Evolutionary conservation across 2,329 filamentous ascomycete genomes (phyloP).

Genomic region (Aspergillus alliaceus): DNA sequence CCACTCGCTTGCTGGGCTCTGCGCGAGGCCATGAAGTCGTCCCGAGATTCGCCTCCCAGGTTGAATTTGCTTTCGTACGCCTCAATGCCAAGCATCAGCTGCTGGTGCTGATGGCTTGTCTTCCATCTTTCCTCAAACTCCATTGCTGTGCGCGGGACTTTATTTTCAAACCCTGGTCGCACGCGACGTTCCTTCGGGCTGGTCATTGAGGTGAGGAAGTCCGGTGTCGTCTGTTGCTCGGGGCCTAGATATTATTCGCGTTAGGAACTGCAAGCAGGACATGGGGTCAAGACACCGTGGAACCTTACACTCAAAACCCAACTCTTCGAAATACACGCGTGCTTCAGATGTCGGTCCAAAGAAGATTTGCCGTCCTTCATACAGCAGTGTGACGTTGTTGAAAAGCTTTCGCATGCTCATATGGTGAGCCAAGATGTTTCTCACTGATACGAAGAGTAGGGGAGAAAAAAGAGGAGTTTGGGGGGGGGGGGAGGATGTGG

Average conservation of each 20-base stretch:
- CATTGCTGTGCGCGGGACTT: constrained; percentile 64
- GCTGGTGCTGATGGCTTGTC: constrained; percentile 45
- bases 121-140: constrained; percentile 62
- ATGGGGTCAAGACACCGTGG: too few species aligned
- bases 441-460: too few species aligned
- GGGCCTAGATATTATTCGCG: too few species aligned
- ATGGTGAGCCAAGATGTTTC: too few species aligned
- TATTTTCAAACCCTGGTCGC: constrained; percentile 57
- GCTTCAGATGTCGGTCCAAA: constrained; percentile 63
- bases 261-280: too few species aligned
- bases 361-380: constrained; percentile 72
- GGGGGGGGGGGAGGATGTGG: too few species aligned
- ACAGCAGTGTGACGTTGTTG: too few species aligned
- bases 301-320: constrained; percentile 69
- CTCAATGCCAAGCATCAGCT: constrained; percentile 39
- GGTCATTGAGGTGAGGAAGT: constrained; percentile 68
- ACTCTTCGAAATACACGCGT: constrained; percentile 62
- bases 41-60: neutral
- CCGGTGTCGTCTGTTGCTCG: constrained; percentile 63
- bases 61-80: neutral
- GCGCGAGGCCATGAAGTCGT: too few species aligned
- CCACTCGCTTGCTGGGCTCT: too few species aligned
- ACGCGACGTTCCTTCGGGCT: constrained; percentile 59
- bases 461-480: too few species aligned
- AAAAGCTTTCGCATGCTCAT: constrained; percentile 52